Evolutionary conservation across 495 filamentous ascomycete genomes (phyloP), one percentile per base, ranked within the genome.

Genomic region (Hypoxylon cercidicola): DNA sequence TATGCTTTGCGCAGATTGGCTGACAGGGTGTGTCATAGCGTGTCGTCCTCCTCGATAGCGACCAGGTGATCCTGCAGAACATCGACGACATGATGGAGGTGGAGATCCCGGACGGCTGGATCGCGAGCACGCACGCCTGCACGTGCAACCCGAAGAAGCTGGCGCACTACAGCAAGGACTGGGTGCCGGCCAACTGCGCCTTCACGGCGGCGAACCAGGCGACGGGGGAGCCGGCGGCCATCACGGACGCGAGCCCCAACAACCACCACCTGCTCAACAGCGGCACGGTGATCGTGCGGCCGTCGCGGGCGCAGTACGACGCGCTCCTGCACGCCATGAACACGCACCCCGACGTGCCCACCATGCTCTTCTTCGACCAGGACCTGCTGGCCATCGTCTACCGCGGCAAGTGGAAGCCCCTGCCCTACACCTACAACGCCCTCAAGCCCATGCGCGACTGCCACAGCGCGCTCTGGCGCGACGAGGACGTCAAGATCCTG

Each of bases 21-120:
- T 61, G 30, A 61, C 25, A 16, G 8, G n/a, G 49, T 9, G 2
- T 13, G 6, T 23, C 44, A 44, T 52, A 78, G 75, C 69, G 77
- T 12, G 72, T 79, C 41, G 77, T 79, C 37, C 74, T 79, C 13
- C 75, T 77, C 9, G 72, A 77, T 55, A 75, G 72, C 58, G 76
- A 77, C 59, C 74, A 80, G 37, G 60, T 77, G 45, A 73, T 78
- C 39, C 72, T 77, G 11, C 62, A 74, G 28, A 78, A 77, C 54
- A 77, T 78, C 61, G 77, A 78, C 46, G 68, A 79, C 25, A 73
- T 80, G 71, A 78, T 78, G 75, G 71, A 67, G 13, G 70, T 74
- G 18, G 64, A 68, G 9, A 69, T 76, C 23, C 73, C 74, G n/a
- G 64, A 70, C 7, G 73, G 69, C 47, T 66, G 69, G 69, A 71